Base-by-base conservation (phyloP, 306 rosid species). In the Ammopiptanthus mongolicus region DNA sequence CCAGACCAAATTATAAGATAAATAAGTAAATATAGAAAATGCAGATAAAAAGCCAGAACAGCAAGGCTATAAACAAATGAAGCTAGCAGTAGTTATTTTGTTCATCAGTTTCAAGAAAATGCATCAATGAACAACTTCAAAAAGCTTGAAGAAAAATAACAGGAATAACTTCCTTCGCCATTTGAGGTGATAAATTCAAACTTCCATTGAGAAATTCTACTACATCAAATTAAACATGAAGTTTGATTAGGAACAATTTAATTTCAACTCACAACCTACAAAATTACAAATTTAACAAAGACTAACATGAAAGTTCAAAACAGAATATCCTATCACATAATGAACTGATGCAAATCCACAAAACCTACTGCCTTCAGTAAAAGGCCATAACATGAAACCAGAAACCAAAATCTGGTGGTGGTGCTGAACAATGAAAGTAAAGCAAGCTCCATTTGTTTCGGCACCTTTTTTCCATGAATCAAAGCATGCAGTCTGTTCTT, bases 401-500 rank as follows among this genome's bases (percentile, higher is more conserved):
- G 61, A 81, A 69, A 34, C 63, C 55, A 81, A 46, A 58, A 81
- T 67, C 76, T 42, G 48, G 8, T 28, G 85, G 83, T 25, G 87
- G 84, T 53, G 75, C 76, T 70, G 73, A 68, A 80, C 82, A 75
- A 69, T 46, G 64, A 84, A 71, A 80, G 61, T 51, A 55, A 72
- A 76, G 44, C 71, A 50, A 37, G 79, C 61, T 71, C 73, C 71
- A 75, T 65, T 59, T 78, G 82, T 75, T 76, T 73, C 78, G 5
- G 61, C 82, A 53, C 72, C 4, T 68, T 64, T 79, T 68, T 64
- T 79, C 81, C 82, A 73, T 65, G 74, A 68, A 82, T 94, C 88
- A 94, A 44, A 94, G 84, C 98, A 94, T 94, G 88, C 98, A 91
- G 70, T 94, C 98, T 50, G 98, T 91, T 82, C 95, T 88, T 51